Evolutionary conservation across 78 protist species (phyloP).

Genomic region (Dictyostelium citrinum): DNA sequence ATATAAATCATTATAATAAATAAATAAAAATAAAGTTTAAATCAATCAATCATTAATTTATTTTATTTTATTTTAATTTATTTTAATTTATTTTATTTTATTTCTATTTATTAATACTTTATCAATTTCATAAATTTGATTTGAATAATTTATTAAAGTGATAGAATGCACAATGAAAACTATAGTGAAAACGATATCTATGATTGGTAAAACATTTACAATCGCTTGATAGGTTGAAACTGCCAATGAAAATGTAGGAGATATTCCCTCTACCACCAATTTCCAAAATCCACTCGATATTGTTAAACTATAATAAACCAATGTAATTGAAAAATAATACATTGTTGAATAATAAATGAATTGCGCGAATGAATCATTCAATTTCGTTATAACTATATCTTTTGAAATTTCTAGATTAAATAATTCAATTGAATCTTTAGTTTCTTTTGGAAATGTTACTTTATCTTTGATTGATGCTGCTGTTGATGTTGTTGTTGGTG

Average conservation of each 20-base stretch:
- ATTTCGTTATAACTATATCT: background rate
- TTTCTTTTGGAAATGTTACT: background rate
- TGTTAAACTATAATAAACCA: background rate
- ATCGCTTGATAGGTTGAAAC: background rate
- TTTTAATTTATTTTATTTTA: background rate
- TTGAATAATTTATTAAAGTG: background rate
- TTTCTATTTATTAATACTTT: background rate
- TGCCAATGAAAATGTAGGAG: background rate
- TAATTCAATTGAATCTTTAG: background rate
- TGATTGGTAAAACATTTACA: background rate
- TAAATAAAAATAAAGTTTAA: no score
- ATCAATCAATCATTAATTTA: no score
- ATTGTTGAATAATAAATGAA: background rate
- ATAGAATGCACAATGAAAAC: background rate
- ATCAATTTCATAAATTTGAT: background rate
- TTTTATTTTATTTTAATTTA: no score
- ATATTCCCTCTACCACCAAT: background rate
- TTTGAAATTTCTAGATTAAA: background rate
- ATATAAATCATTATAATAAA: no score
- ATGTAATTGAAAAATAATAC: background rate
- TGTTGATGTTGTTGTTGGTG: background rate
- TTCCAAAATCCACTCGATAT: constrained; percentile 1
- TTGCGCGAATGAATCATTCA: background rate
- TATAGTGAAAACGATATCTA: background rate
- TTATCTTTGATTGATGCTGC: background rate